Percentiles rank a stretch among this genome's conserved stretches.
These are phyloP conservation scores for Neofusicoccum sp. DNA, from an alignment of 2,329 filamentous ascomycete genomes.

Conservation along the genomic window DNA sequence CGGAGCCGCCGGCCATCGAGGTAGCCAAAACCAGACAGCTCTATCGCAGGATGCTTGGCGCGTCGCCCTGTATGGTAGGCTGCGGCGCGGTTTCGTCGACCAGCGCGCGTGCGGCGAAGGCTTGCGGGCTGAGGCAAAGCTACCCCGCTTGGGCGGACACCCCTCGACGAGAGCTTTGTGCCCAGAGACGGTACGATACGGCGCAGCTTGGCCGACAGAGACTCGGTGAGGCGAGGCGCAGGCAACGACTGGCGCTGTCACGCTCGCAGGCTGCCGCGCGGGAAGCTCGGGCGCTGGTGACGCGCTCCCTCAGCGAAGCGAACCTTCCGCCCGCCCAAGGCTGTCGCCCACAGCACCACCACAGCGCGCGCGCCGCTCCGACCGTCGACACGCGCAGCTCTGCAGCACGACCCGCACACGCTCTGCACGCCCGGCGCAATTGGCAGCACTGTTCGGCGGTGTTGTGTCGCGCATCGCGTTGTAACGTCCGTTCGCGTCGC, in stretches of 20 bases:
- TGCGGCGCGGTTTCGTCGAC: background rate
- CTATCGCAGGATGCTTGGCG: background rate
- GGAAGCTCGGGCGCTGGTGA: conserved; percentile 13
- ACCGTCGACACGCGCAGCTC: conserved; percentile 34
- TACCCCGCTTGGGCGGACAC: conserved; percentile 12
- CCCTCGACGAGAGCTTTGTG: background rate
- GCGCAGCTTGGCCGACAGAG: conserved; percentile 1
- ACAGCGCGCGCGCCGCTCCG: conserved; percentile 78
- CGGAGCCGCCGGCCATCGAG: background rate
- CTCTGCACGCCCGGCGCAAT: conserved; percentile 9
- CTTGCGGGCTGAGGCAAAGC: background rate
- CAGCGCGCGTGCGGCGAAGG: conserved; percentile 2
- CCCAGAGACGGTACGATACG: conserved; percentile 3
- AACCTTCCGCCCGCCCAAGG: conserved; percentile 6
- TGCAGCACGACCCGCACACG: background rate
- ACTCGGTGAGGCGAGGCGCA: conserved; percentile 5
- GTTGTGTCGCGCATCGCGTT: conserved; percentile 14
- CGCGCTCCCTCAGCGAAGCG: conserved; percentile 5
- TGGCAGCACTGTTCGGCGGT: conserved; percentile 1
- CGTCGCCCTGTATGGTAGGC: background rate
- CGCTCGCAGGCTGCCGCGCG: conserved; percentile 4
- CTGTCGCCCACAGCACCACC: conserved; percentile 51
- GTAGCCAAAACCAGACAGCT: conserved; percentile 6
- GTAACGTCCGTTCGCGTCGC: conserved; percentile 14
- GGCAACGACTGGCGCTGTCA: background rate